A percentile compares a stretch with the other conserved stretches of the same genome.
These are phyloP conservation scores for Yamadazyma aaseri DNA, from an alignment of 1,139 yeast genomes.

Conservation along the genomic window DNA sequence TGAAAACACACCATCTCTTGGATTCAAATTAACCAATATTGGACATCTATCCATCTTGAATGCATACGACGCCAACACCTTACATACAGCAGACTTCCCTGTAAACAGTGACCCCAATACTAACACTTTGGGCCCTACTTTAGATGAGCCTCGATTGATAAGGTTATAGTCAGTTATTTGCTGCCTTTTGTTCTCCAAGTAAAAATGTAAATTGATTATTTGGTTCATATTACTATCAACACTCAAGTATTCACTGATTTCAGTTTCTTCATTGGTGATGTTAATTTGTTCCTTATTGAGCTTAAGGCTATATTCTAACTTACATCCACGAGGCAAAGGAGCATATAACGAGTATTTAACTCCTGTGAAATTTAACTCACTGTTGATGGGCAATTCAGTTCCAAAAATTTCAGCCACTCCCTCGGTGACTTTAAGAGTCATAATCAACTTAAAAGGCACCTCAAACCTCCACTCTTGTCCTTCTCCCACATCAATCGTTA, in stretches of 20 bases:
- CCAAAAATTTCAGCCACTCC: constrained; percentile 93
- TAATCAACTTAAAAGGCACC: constrained; percentile 54
- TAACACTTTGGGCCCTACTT: constrained; percentile 64
- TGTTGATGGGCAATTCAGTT: constrained; percentile 79
- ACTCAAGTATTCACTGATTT: constrained; percentile 58
- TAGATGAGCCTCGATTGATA: constrained; percentile 13
- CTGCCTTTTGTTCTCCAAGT: constrained; percentile 63
- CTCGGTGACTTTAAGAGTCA: constrained; percentile 53
- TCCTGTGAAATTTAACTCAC: constrained; percentile 59
- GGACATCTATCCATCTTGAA: constrained; percentile 65
- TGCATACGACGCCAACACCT: constrained; percentile 73
- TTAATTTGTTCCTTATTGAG: constrained; percentile 41
- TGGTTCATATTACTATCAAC: constrained; percentile 69
- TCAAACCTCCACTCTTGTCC: constrained; percentile 84
- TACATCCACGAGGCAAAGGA: constrained; percentile 56
- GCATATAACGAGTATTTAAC: constrained; percentile 57
- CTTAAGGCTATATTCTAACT: constrained; percentile 48
- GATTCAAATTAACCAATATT: constrained; percentile 77
- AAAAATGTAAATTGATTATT: constrained; percentile 71
- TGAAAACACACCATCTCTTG: constrained; percentile 73
- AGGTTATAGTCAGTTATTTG: constrained; percentile 26
- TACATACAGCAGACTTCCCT: constrained; percentile 79
- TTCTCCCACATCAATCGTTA: constrained; percentile 12
- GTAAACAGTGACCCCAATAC: constrained; percentile 69
- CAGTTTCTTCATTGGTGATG: constrained; percentile 30